These are phyloP conservation scores for Salvia miltiorrhiza DNA, from an alignment of 257 asterid genomes.

Conservation along the genomic window DNA sequence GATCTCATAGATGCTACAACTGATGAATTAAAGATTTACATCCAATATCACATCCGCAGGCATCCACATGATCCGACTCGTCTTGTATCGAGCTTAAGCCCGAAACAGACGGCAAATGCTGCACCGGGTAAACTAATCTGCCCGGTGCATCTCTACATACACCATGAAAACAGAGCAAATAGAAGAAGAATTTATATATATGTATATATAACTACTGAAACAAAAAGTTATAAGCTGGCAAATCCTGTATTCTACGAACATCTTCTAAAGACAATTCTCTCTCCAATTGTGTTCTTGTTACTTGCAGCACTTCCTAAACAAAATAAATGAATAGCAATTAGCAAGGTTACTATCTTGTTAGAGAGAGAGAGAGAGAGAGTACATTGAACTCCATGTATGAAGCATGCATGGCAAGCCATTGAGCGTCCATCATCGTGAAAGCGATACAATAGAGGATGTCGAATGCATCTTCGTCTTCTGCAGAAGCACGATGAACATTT, in stretches of 20 bases:
- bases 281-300: constrained; percentile 77
- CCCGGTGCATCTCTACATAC: neutral
- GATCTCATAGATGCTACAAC: neutral
- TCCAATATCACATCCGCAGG: too few relatives aligned
- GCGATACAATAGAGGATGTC: constrained; percentile 80
- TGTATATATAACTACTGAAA: constrained; percentile 20
- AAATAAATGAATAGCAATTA: neutral
- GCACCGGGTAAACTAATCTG: neutral
- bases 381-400: constrained; percentile 96
- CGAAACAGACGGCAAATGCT: neutral
- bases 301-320: constrained; percentile 71
- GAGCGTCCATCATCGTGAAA: constrained; percentile 90
- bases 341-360: neutral
- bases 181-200: neutral
- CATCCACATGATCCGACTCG: neutral
- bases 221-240: constrained; percentile 83
- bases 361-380: constrained; percentile 23
- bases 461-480: constrained; percentile 84
- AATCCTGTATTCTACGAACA: constrained; percentile 63
- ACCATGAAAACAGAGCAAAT: neutral
- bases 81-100: neutral
- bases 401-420: constrained; percentile 98
- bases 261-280: constrained; percentile 90
- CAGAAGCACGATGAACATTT: constrained; percentile 22
- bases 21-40: neutral